Evolutionary conservation across 2,329 filamentous ascomycete species (phyloP).

Genomic region (Ambrosiella xylebori): DNA sequence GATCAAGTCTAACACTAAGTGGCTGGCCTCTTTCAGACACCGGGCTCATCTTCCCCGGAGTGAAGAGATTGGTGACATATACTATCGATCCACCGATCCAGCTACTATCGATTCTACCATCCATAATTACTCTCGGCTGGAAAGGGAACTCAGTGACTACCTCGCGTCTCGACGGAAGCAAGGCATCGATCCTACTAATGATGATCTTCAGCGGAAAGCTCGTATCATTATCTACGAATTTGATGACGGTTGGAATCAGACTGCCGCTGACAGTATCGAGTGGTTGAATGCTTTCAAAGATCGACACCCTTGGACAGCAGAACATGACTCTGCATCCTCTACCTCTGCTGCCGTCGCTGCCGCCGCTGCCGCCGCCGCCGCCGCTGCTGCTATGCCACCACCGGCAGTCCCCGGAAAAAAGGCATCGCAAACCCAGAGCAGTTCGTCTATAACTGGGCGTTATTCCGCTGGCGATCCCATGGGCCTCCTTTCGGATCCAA

Average conservation of each 20-base stretch:
- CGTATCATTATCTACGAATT: slow-evolving; percentile 45
- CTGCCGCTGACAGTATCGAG: slow-evolving; percentile 36
- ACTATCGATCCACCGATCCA: slow-evolving; percentile 34
- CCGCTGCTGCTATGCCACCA: too few relatives aligned
- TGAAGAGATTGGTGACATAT: slow-evolving; percentile 34
- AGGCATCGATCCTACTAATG: slow-evolving; percentile 33
- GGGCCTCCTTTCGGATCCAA: neutral
- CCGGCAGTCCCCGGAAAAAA: too few relatives aligned
- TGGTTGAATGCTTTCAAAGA: slow-evolving; percentile 38
- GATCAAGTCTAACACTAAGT: slow-evolving; percentile 31
- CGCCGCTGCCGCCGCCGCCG: too few relatives aligned
- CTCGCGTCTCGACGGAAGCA: slow-evolving; percentile 26
- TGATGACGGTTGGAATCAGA: slow-evolving; percentile 48
- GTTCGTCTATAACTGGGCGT: neutral
- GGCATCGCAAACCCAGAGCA: too few relatives aligned
- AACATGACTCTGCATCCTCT: neutral
- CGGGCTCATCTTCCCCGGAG: slow-evolving; percentile 39
- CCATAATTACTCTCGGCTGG: slow-evolving; percentile 39
- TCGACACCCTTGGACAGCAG: slow-evolving; percentile 21
- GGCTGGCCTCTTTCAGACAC: slow-evolving; percentile 38
- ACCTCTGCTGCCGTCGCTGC: neutral
- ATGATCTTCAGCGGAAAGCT: slow-evolving; percentile 37
- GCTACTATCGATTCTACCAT: slow-evolving; percentile 41
- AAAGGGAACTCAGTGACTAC: slow-evolving; percentile 37
- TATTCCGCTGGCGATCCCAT: neutral